Evolutionary conservation across 495 filamentous ascomycete genomes (phyloP).

Genomic region (Delitschia confertaspora): DNA sequence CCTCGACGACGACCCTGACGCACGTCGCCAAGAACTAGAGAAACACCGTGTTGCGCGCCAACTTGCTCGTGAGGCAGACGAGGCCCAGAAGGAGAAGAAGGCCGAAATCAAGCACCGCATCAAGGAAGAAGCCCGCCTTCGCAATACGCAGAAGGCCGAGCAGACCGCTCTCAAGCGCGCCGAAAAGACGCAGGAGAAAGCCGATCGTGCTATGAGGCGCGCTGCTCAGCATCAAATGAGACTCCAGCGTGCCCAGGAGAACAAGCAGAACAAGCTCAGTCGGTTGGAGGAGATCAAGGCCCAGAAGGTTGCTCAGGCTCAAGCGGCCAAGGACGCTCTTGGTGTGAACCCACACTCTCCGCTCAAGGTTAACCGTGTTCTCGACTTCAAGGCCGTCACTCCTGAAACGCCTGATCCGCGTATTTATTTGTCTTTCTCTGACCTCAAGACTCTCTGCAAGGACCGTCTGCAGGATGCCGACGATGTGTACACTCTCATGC

Average conservation of each 20-base stretch:
- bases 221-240: slow-evolving; percentile 1
- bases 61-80: slow-evolving; percentile 1
- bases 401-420: slow-evolving; percentile 12
- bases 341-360: not conserved
- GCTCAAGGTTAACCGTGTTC: not conserved
- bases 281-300: not conserved
- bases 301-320: slow-evolving; percentile 2
- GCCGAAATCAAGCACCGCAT: slow-evolving; percentile 11
- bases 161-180: slow-evolving; percentile 1
- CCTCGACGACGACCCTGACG: slow-evolving; percentile 26
- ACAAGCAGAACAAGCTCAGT: not conserved
- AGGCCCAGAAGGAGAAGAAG: slow-evolving; percentile 3
- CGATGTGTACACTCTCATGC: not conserved
- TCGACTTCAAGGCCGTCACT: slow-evolving; percentile 1
- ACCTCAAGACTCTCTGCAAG: slow-evolving; percentile 12
- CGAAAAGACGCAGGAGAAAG: slow-evolving; percentile 6
- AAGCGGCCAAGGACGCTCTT: not conserved
- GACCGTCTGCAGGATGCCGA: slow-evolving; percentile 10
- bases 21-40: slow-evolving; percentile 22
- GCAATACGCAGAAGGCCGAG: slow-evolving; percentile 62
- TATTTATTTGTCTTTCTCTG: slow-evolving; percentile 1
- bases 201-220: not conserved
- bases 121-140: slow-evolving; percentile 41
- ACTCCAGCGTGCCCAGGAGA: not conserved
- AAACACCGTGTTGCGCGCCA: slow-evolving; percentile 7